phyloP scores from a whole-genome alignment of 1,284 basidiomycete genomes.

The Cerrena zonata region DNA sequence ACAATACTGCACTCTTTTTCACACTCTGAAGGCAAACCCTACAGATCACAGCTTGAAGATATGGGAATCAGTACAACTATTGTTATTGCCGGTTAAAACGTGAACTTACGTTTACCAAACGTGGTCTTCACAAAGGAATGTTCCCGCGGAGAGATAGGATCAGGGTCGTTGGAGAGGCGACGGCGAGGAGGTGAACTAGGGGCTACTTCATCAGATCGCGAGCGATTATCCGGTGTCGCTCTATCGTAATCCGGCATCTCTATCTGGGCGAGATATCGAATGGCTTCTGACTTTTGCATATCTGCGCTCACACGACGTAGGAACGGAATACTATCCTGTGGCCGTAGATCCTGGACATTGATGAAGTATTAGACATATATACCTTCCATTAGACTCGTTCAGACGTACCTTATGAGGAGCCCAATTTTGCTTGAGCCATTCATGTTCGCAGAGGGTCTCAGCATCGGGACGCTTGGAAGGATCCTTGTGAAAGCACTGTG shows the following conservation, averaged over 20 bases:
- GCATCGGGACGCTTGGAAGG: slow-evolving; percentile 77
- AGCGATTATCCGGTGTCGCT: slow-evolving; percentile 34
- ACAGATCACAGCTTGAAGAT: slow-evolving; percentile 71
- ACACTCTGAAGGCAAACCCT: slow-evolving; percentile 76
- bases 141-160: slow-evolving; percentile 51
- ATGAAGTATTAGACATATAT: too few species aligned
- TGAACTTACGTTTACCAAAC: slow-evolving; percentile 78
- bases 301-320: slow-evolving; percentile 84
- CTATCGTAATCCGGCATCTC: slow-evolving; percentile 44
- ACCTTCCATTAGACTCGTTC: too few species aligned
- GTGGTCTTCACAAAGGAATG: slow-evolving; percentile 89
- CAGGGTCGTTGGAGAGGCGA: slow-evolving; percentile 38
- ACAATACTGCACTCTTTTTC: slow-evolving; percentile 84
- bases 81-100: slow-evolving; percentile 4
- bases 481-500: slow-evolving; percentile 84
- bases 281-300: slow-evolving; percentile 63
- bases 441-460: slow-evolving; percentile 79
- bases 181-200: slow-evolving; percentile 21
- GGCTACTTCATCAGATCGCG: slow-evolving; percentile 18
- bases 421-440: slow-evolving; percentile 82
- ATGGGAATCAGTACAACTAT: slow-evolving; percentile 5
- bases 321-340: slow-evolving; percentile 92
- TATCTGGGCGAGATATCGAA: slow-evolving; percentile 45
- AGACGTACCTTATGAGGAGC: slow-evolving; percentile 35
- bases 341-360: slow-evolving; percentile 62